A percentile compares a stretch with the other conserved stretches of the same genome.
Evolutionary conservation across 192 early-diverging fungal species (phyloP).

Genomic region (Funneliformis geosporum): DNA sequence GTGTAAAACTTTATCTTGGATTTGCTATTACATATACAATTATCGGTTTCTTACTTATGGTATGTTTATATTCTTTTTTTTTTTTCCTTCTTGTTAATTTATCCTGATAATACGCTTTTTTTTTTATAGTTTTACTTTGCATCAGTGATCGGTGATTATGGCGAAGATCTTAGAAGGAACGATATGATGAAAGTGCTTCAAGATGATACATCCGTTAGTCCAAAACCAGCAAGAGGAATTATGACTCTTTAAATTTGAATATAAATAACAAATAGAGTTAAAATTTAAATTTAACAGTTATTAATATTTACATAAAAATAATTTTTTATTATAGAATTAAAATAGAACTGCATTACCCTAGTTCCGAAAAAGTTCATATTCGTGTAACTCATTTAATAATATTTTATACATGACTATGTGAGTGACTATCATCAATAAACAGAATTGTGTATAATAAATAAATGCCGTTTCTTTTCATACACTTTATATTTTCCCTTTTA

Average conservation of each 20-base stretch:
- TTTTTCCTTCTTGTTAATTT: not conserved
- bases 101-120: not conserved
- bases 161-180: not conserved
- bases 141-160: not conserved
- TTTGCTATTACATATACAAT: not conserved
- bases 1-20: not conserved
- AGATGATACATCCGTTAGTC: not conserved
- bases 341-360: too few species aligned
- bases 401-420: too few species aligned
- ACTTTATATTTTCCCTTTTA: not conserved
- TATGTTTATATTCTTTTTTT: not conserved
- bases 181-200: not conserved
- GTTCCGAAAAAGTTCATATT: too few species aligned
- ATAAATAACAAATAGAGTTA: too few species aligned
- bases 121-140: conserved; percentile 15
- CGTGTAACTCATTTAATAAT: too few species aligned
- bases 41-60: conserved; percentile 5
- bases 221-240: too few species aligned
- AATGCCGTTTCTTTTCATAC: not conserved
- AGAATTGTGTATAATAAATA: not conserved
- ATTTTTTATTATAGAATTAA: too few species aligned
- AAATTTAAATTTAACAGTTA: too few species aligned
- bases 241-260: too few species aligned
- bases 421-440: too few species aligned
- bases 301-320: too few species aligned